Evolutionary conservation across 139 green algal species (phyloP), one percentile per base, ranked within the genome.

Genomic region (Dunaliella primolecta): DNA sequence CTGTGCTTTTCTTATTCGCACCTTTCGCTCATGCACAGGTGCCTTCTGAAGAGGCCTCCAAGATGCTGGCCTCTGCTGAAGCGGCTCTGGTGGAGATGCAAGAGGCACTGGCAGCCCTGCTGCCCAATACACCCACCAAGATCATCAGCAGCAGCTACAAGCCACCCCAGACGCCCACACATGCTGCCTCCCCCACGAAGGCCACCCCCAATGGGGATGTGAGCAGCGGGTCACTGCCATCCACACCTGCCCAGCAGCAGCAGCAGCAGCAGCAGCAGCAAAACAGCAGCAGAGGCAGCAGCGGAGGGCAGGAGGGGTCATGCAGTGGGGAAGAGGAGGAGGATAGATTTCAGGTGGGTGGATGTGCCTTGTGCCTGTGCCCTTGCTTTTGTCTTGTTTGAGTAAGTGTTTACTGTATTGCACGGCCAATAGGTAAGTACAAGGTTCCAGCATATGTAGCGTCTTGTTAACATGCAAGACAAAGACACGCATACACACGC

Each of bases 11-110:
- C n/a, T n/a, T n/a, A n/a, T n/a, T n/a, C n/a, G n/a, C n/a, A n/a
- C n/a, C n/a, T n/a, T n/a, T n/a, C n/a, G n/a, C n/a, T n/a, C n/a
- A n/a, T n/a, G n/a, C n/a, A n/a, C 86, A 89, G 86, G 86, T 90
- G 31, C 81, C 74, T 34, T 78, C 84, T 29, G 32, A 74, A 3
- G 87, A 90, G 57, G 83, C 81, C 21, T 34, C n/a, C 33, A 81
- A 84, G 24, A 82, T 84, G 75, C 20, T 90, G 75, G 32, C 56
- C 0, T 75, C 25, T 29, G 87, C 57, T 24, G 83, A 90, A 36
- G 36, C 30, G 3, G 72, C 85, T 37, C 24, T 90, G 31, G 64
- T 72, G 3, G 84, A 90, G 76, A 70, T 90, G 31, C 84, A 80
- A 15, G 46, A 64, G 7, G 46, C 46, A 15, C 46, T 64, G 46